Base-by-base conservation (phyloP, 2,329 filamentous ascomycete species). In the Colletotrichum paranaense region DNA sequence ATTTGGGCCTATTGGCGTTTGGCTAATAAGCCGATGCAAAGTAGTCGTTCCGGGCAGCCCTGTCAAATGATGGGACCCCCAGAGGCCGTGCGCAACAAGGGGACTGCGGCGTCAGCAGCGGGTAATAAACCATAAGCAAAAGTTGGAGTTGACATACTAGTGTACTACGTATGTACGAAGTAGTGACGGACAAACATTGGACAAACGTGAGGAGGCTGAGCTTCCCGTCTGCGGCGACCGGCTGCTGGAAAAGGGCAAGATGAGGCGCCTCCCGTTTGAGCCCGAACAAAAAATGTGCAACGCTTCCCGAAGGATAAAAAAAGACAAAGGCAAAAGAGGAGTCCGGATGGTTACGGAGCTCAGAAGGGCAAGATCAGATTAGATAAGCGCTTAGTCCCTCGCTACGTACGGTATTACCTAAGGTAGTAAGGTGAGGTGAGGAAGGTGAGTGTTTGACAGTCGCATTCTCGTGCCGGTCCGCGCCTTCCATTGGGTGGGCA, bases 211-310 rank as follows among this genome's bases (percentile, higher is more conserved):
- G 32, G 38, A 16, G 38, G 38, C 16, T 62, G 24, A 26, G 24
- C 28, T 35, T 35, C 32, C 32, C 32, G 32, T 35, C 32, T 35
- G 32, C 1, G 11, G 32, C 32, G 4, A 35, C 32, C 32, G 32
- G 32, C 32, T 55, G 8, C 14, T 24, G 38, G 26, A 16, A 22
- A 24, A 53, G 24, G 42, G 57, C 35, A 62, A 46, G 38, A 24
- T 49, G 66, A 68, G 57, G 66, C 67, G 22, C 62, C 59, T 28
- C 30, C 52, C 59, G 59, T 68, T 57, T 56, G 58, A 22, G 60
- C 42, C 28, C 0, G 30, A 14, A 35, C 32, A n/a, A 24, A n/a
- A 24, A 65, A 19, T 19, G 53, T 49, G 60, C 59, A 64, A 64
- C 59, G 35, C 60, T 67, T 60, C 46, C 56, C 62, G 32, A 62